Conservation (phyloP, 805 yeast genomes). For the Millerozyma miso region DNA sequence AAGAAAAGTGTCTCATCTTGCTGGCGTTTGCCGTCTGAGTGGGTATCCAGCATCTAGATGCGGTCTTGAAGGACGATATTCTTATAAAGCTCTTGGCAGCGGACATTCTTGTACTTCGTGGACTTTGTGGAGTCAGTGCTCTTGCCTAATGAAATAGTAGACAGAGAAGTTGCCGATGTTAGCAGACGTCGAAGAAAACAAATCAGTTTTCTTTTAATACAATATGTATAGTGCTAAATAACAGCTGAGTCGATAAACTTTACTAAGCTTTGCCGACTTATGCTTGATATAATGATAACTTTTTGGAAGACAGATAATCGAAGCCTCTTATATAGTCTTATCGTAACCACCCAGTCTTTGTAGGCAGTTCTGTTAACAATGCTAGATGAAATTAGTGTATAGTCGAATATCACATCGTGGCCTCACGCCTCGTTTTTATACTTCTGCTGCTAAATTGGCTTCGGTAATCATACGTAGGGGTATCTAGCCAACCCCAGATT, state of each 20-base stretch:
- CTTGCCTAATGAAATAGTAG: too few species aligned
- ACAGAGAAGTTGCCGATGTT: too few species aligned
- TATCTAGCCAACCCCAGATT: not conserved
- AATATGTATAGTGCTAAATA: too few species aligned
- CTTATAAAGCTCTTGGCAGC: conserved; percentile 24
- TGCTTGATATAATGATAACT: too few species aligned
- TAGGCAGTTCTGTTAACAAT: not conserved
- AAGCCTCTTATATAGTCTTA: not conserved
- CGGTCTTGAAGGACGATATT: conserved; percentile 35
- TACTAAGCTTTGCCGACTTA: too few species aligned
- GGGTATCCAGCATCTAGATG: conserved; percentile 42
- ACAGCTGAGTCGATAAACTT: too few species aligned
- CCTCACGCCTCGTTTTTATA: not conserved
- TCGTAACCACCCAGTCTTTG: not conserved
- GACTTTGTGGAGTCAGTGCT: too few species aligned
- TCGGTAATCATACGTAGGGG: not conserved
- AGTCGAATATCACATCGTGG: not conserved
- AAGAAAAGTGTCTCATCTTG: conserved; percentile 28
- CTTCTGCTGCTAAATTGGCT: not conserved
- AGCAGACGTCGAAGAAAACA: too few species aligned
- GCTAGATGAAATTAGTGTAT: not conserved
- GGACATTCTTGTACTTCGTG: too few species aligned
- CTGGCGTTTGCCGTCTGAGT: conserved; percentile 12
- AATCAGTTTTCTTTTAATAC: too few species aligned
- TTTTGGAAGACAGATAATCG: not conserved